Evolutionary conservation across 2,329 filamentous ascomycete genomes (phyloP).

Genomic region (Aspergillus sp.): DNA sequence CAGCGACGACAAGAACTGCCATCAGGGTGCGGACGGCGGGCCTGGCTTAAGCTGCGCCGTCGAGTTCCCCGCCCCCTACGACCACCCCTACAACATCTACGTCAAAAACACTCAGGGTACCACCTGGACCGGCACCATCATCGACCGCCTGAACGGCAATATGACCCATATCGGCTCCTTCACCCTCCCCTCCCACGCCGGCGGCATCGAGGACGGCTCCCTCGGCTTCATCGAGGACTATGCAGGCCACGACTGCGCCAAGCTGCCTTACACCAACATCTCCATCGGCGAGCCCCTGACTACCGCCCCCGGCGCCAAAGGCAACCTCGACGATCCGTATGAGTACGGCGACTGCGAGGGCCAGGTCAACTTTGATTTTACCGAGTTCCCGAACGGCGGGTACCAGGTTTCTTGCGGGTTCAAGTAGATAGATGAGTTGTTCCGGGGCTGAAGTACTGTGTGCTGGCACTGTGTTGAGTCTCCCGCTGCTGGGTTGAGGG

Average conservation of each 20-base stretch:
- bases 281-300: slow-evolving; percentile 12
- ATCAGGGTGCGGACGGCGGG: slow-evolving; percentile 19
- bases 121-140: slow-evolving; percentile 19
- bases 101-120: slow-evolving; percentile 16
- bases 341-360: slow-evolving; percentile 21
- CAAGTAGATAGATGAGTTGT: background rate
- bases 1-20: slow-evolving; percentile 15
- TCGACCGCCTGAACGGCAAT: slow-evolving; percentile 12
- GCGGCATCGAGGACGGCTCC: slow-evolving; percentile 14
- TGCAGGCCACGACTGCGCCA: slow-evolving; percentile 8
- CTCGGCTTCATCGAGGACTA: slow-evolving; percentile 24
- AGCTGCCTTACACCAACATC: slow-evolving; percentile 12
- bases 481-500: too few species aligned
- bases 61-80: slow-evolving; percentile 13
- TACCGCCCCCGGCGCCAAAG: slow-evolving; percentile 7
- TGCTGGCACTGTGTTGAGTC: background rate
- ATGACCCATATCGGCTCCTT: slow-evolving; percentile 18
- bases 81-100: slow-evolving; percentile 11
- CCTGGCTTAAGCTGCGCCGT: slow-evolving; percentile 18
- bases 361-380: slow-evolving; percentile 10
- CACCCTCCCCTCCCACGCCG: slow-evolving; percentile 14
- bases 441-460: too few species aligned
- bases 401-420: background rate
- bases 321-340: slow-evolving; percentile 12
- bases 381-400: background rate